Conservation (phyloP, 2,329 filamentous ascomycete genomes). For the Hypoxylon sp. region DNA sequence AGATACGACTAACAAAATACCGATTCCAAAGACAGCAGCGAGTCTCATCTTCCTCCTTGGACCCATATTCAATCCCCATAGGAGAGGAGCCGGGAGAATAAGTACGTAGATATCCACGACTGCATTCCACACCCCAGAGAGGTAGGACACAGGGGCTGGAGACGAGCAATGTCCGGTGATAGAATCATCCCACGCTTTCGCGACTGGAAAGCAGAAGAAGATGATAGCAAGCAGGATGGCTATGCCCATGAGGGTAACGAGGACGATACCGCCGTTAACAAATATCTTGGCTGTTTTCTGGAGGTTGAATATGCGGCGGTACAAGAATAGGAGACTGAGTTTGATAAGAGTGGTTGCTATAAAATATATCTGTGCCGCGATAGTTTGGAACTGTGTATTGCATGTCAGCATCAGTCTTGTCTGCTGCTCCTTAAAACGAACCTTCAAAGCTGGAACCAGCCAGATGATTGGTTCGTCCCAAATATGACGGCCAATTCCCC, state of each 20-base stretch:
- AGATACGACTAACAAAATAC: slow-evolving; percentile 20
- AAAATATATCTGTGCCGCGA: slow-evolving; percentile 26
- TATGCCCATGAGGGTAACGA: slow-evolving; percentile 14
- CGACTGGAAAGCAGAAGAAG: slow-evolving; percentile 26
- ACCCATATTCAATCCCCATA: slow-evolving; percentile 18
- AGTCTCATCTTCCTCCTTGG: slow-evolving; percentile 21
- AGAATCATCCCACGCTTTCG: slow-evolving; percentile 19
- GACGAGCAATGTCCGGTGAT: slow-evolving; percentile 12
- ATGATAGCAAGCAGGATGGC: slow-evolving; percentile 16
- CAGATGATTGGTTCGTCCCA: slow-evolving; percentile 19
- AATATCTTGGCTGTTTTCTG: slow-evolving; percentile 21
- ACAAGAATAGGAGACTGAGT: slow-evolving; percentile 29
- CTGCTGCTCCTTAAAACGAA: not conserved
- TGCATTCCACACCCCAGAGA: slow-evolving; percentile 20
- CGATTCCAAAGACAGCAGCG: slow-evolving; percentile 19
- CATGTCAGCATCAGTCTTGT: not conserved
- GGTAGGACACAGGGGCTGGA: slow-evolving; percentile 11
- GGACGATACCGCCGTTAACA: slow-evolving; percentile 12
- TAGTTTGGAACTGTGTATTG: slow-evolving; percentile 15
- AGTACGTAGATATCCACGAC: slow-evolving; percentile 27
- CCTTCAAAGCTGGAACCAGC: slow-evolving; percentile 22
- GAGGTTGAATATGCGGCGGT: slow-evolving; percentile 22
- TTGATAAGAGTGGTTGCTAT: slow-evolving; percentile 18
- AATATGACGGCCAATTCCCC: slow-evolving; percentile 26
- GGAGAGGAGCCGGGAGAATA: slow-evolving; percentile 18